A percentile compares a stretch with the other conserved stretches of the same genome.
Evolutionary conservation across 129 eudicot species (phyloP).

Genomic region (Centella asiatica): DNA sequence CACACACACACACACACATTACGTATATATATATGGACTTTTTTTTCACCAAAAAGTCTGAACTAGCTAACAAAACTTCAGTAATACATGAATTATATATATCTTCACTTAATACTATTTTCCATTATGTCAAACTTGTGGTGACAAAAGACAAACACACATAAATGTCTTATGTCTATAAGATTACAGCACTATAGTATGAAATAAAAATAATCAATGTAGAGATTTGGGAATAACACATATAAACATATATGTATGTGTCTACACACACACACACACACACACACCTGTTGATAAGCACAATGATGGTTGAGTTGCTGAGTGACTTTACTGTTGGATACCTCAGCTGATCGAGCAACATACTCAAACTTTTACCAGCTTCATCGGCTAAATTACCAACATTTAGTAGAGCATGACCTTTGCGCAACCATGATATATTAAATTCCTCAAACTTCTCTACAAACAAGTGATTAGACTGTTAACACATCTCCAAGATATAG

Average conservation of each 20-base stretch:
- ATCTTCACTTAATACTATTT: too few species aligned
- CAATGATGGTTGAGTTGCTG: conserved; percentile 66
- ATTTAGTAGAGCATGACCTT: conserved; percentile 92
- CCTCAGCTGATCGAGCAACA: conserved; percentile 88
- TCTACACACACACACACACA: not conserved
- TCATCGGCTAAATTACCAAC: conserved; percentile 78
- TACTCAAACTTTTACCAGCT: conserved; percentile 76
- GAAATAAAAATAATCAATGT: too few species aligned
- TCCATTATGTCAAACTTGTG: too few species aligned
- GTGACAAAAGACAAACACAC: too few species aligned
- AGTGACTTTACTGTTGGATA: conserved; percentile 66
- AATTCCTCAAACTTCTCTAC: conserved; percentile 55
- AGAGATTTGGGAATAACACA: too few species aligned
- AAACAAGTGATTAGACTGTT: conserved; percentile 1
- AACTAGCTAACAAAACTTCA: too few species aligned
- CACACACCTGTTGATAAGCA: conserved; percentile 68
- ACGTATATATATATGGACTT: too few species aligned
- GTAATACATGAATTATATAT: too few species aligned
- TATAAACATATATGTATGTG: not conserved
- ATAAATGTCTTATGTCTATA: too few species aligned
- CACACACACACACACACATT: too few species aligned
- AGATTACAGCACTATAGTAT: too few species aligned
- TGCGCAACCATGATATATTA: conserved; percentile 93
- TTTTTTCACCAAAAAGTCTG: too few species aligned
- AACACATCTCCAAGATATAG: conserved; percentile 7